Evolutionary conservation across 257 asterid species (phyloP).

Genomic region (Fraxinus pennsylvanica): DNA sequence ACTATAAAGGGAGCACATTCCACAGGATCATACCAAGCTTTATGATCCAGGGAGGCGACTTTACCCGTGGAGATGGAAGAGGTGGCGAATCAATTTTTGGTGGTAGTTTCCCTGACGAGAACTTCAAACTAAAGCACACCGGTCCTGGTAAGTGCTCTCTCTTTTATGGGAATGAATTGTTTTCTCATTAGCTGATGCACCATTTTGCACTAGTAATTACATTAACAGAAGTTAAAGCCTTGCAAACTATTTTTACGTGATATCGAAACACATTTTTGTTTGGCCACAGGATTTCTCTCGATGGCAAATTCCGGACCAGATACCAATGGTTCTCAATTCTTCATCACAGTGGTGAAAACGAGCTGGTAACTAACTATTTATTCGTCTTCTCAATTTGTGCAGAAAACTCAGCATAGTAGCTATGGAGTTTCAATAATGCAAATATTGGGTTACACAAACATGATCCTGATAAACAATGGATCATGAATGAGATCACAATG

Average conservation of each 20-base stretch:
- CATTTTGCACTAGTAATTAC: background rate
- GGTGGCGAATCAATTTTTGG: conserved; percentile 96
- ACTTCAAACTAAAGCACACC: conserved; percentile 77
- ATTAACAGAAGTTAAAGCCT: background rate
- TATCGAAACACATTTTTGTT: background rate
- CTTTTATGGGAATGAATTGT: background rate
- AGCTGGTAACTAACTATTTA: conserved; percentile 53
- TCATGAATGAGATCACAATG: background rate
- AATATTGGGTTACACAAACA: conserved; percentile 7
- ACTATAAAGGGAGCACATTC: conserved; percentile 78
- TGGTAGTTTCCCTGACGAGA: conserved; percentile 71
- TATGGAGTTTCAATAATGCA: background rate
- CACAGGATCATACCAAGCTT: conserved; percentile 91
- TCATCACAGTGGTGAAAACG: conserved; percentile 73
- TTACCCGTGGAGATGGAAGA: conserved; percentile 86
- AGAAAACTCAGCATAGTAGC: background rate
- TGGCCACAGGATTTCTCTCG: conserved; percentile 63
- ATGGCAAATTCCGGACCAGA: conserved; percentile 95
- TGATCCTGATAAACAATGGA: background rate
- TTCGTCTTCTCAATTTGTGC: background rate
- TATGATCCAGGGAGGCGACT: conserved; percentile 98
- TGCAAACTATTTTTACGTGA: background rate
- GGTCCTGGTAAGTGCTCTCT: conserved; percentile 63
- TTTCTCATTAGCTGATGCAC: background rate
- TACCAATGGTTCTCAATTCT: conserved; percentile 89